phyloP scores from a whole-genome alignment of 2,329 filamentous ascomycete genomes.

The Colletotrichum lini region DNA sequence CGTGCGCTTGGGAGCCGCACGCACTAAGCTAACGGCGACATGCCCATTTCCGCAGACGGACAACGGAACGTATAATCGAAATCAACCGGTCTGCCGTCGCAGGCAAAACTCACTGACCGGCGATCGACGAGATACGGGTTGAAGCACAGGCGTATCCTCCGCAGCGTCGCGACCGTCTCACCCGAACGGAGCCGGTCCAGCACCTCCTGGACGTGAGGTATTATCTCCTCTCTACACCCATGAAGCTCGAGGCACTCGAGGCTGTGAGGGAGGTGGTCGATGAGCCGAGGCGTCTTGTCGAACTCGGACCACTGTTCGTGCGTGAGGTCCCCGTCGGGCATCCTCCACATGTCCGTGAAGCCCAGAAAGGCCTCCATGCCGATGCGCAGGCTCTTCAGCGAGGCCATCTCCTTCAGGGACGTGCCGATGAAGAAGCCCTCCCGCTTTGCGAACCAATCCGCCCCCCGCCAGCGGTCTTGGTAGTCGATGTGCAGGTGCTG shows the following conservation, averaged over 20 bases:
- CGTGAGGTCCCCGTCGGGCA: not conserved
- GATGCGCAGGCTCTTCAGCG: constrained; percentile 5
- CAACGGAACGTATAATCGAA: not conserved
- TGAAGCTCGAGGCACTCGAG: constrained; percentile 12
- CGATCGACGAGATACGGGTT: not conserved
- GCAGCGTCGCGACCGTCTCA: not conserved
- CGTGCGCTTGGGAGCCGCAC: too few species aligned
- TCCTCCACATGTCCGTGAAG: constrained; percentile 3
- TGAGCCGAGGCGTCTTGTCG: not conserved
- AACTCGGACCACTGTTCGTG: not conserved
- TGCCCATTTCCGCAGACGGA: not conserved
- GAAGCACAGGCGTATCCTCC: constrained; percentile 5
- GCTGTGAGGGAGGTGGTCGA: not conserved
- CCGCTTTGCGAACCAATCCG: not conserved
- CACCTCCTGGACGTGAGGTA: not conserved
- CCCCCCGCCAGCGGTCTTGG: not conserved
- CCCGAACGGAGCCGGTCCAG: not conserved
- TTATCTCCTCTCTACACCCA: not conserved
- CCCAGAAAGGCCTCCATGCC: constrained; percentile 22
- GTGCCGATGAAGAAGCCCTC: constrained; percentile 7
- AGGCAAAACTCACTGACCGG: not conserved
- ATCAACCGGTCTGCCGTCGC: not conserved
- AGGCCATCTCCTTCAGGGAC: not conserved
- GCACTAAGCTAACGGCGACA: too few species aligned
- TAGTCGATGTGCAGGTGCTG: constrained; percentile 9